Conservation (phyloP, 1,284 basidiomycete genomes). For the Filobasidium uniguttulatum region DNA sequence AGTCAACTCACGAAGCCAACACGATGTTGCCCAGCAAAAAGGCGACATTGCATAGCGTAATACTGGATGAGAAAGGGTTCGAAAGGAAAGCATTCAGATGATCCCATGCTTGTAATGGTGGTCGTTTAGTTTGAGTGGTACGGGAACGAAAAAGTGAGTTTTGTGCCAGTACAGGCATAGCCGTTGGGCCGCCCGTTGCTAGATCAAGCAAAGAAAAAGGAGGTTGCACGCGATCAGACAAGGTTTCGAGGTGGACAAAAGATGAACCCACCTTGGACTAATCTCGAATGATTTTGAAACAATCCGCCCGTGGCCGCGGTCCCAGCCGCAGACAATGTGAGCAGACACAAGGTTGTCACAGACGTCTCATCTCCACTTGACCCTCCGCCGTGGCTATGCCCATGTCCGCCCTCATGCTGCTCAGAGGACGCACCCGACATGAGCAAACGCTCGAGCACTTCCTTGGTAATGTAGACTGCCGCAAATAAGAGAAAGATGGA, state of each 20-base stretch:
- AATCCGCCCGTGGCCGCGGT: slow-evolving; percentile 41
- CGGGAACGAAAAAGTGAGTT: too few relatives aligned
- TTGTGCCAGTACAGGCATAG: too few relatives aligned
- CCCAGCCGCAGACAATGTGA: slow-evolving; percentile 41
- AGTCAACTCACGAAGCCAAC: slow-evolving; percentile 44
- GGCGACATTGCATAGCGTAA: slow-evolving; percentile 35
- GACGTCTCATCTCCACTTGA: not conserved
- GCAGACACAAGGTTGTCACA: slow-evolving; percentile 35
- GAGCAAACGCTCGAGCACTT: slow-evolving; percentile 70
- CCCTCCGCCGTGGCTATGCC: slow-evolving; percentile 18
- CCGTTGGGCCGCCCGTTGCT: too few relatives aligned
- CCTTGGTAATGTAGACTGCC: slow-evolving; percentile 83
- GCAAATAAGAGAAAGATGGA: slow-evolving; percentile 80
- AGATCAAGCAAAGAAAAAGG: not conserved
- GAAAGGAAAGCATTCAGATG: not conserved
- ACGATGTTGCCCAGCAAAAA: slow-evolving; percentile 24
- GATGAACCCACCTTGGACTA: slow-evolving; percentile 49
- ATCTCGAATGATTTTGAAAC: slow-evolving; percentile 53
- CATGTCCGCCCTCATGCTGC: slow-evolving; percentile 44
- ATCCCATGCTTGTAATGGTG: too few relatives aligned
- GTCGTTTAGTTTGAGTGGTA: too few relatives aligned
- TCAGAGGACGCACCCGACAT: slow-evolving; percentile 44
- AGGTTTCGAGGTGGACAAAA: not conserved
- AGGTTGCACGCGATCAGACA: too few relatives aligned
- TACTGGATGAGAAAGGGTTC: slow-evolving; percentile 40